phyloP scores from a whole-genome alignment of 2,329 filamentous ascomycete genomes.

The Aspergillus udagawae region DNA sequence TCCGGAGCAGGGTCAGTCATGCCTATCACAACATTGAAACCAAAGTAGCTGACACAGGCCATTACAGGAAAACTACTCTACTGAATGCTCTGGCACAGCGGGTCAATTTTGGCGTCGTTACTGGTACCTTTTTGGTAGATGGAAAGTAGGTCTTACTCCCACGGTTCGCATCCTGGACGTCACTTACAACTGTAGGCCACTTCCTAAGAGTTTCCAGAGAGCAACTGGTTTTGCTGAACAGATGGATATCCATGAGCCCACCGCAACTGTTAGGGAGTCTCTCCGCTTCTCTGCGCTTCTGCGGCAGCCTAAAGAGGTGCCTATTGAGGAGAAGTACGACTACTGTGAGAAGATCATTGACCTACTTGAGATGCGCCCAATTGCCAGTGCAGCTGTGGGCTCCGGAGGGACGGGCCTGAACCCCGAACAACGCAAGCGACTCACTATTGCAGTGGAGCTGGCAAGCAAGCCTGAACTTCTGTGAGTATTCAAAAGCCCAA shows the following conservation, averaged over 20 bases:
- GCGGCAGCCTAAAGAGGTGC: constrained; percentile 56
- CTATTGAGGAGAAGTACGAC: constrained; percentile 59
- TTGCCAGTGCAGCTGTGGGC: constrained; percentile 64
- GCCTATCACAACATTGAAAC: neutral
- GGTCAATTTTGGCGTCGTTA: constrained; percentile 42
- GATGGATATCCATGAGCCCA: constrained; percentile 64
- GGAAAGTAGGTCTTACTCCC: constrained; percentile 31
- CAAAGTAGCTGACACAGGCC: neutral
- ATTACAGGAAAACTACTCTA: constrained; percentile 45
- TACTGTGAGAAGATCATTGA: constrained; percentile 68
- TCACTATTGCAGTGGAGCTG: constrained; percentile 61
- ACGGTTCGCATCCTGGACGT: neutral
- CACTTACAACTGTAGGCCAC: constrained; percentile 25
- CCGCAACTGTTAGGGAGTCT: constrained; percentile 63
- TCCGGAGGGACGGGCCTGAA: constrained; percentile 57
- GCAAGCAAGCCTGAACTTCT: constrained; percentile 59
- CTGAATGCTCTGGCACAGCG: constrained; percentile 46
- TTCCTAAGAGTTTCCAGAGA: constrained; percentile 49
- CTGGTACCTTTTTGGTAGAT: constrained; percentile 44
- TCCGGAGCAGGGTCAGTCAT: constrained; percentile 52
- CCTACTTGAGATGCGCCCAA: constrained; percentile 63
- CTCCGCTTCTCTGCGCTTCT: constrained; percentile 63
- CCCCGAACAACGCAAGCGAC: constrained; percentile 63
- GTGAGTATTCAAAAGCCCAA: no score
- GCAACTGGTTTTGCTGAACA: constrained; percentile 58